These are phyloP conservation scores for Populus nigra DNA, from an alignment of 345 rosid genomes.

Conservation along the genomic window DNA sequence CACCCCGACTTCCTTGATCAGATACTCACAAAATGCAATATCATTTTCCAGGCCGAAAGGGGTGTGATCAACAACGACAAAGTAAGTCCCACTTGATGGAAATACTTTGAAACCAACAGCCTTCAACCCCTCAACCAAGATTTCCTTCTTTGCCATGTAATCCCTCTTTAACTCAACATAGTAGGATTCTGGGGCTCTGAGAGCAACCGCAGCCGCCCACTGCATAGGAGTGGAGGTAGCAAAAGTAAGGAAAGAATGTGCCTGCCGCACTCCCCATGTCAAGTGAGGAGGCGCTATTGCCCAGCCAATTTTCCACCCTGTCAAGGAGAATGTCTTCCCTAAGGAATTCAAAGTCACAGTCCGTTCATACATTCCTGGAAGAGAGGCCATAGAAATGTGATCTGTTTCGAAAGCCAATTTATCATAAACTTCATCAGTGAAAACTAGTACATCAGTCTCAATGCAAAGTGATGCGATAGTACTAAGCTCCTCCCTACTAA, in stretches of 20 bases:
- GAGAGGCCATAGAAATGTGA: conserved; percentile 85
- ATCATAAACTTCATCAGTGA: conserved; percentile 88
- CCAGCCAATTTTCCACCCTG: conserved; percentile 99
- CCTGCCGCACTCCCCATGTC: conserved; percentile 90
- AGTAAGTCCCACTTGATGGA: conserved; percentile 94
- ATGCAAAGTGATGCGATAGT: conserved; percentile 72
- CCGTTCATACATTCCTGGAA: conserved; percentile 88
- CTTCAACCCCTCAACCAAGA: conserved; percentile 74
- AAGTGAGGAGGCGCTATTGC: conserved; percentile 82
- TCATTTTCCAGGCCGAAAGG: conserved; percentile 78
- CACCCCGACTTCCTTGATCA: conserved; percentile 92
- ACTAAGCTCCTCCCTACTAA: conserved; percentile 66
- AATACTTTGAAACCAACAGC: conserved; percentile 84
- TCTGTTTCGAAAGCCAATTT: conserved; percentile 90
- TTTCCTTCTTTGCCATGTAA: conserved; percentile 71
- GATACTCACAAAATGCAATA: conserved; percentile 78
- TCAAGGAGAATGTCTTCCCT: conserved; percentile 91
- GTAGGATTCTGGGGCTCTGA: conserved; percentile 76
- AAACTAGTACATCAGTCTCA: conserved; percentile 79
- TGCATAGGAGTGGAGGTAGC: conserved; percentile 86
- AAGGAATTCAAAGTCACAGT: conserved; percentile 89
- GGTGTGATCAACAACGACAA: conserved; percentile 85
- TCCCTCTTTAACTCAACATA: conserved; percentile 71
- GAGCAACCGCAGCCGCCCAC: conserved; percentile 67
- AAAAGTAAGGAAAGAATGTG: conserved; percentile 86